These are phyloP conservation scores for Austroboletus festivus DNA, from an alignment of 768 basidiomycete species.

Conservation along the genomic window DNA sequence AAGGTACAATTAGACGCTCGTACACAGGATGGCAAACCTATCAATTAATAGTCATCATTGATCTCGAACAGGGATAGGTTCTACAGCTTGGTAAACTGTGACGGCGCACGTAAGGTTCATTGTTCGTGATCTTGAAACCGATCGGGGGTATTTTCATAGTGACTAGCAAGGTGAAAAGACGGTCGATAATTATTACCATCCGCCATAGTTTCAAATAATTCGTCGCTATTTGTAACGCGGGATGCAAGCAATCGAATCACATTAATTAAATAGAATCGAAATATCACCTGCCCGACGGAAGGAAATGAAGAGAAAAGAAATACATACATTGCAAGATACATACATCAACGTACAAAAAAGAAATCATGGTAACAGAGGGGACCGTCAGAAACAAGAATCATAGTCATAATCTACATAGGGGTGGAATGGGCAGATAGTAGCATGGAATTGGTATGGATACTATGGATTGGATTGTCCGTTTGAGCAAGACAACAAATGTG, in stretches of 20 bases:
- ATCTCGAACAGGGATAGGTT: not conserved
- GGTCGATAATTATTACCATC: too few species aligned
- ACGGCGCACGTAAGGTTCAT: not conserved
- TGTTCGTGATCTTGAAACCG: not conserved
- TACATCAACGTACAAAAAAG: not conserved
- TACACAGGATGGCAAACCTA: conserved; percentile 25
- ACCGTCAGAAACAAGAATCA: not conserved
- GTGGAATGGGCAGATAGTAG: not conserved
- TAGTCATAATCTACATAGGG: not conserved
- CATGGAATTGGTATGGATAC: too few species aligned
- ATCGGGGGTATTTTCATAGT: not conserved
- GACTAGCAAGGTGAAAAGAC: not conserved
- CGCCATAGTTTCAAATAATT: too few species aligned
- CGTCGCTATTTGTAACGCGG: not conserved
- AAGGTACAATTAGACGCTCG: conserved; percentile 10
- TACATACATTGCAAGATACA: too few species aligned
- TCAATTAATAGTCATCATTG: not conserved
- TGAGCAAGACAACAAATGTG: conserved; percentile 17
- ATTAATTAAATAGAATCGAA: conserved; percentile 1
- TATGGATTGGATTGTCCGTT: conserved; percentile 1
- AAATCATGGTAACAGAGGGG: not conserved
- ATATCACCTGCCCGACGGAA: not conserved
- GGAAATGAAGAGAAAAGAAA: not conserved
- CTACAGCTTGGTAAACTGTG: conserved; percentile 25
- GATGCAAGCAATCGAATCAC: not conserved